phyloP scores from a whole-genome alignment of 176 grass and related monocot genomes.

The Oryza brachyantha region DNA sequence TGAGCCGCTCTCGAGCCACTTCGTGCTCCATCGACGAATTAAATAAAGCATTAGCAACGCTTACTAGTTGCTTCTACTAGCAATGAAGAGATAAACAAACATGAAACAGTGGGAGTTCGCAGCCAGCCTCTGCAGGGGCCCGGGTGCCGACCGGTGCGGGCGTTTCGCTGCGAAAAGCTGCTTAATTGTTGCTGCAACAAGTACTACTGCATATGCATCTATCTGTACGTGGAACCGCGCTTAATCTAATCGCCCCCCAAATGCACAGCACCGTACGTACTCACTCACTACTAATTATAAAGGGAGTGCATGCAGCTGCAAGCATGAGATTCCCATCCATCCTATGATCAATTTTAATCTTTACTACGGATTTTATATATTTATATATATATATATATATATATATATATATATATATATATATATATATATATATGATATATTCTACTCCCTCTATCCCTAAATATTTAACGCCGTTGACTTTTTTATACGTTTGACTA shows the following conservation, averaged over 20 bases:
- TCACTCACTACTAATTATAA: not conserved
- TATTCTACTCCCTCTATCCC: too few relatives aligned
- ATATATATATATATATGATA: too few relatives aligned
- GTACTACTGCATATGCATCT: not conserved
- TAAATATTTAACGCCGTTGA: too few relatives aligned
- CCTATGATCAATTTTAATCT: not conserved
- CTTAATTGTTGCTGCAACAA: not conserved
- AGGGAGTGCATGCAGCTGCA: not conserved
- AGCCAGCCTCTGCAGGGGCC: not conserved
- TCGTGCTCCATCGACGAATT: not conserved
- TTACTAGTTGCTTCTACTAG: not conserved
- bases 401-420: too few relatives aligned
- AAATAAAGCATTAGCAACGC: not conserved
- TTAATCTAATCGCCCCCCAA: not conserved
- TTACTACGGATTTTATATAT: not conserved
- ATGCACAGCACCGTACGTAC: not conserved
- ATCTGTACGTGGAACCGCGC: constrained; percentile 12
- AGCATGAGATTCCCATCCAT: not conserved
- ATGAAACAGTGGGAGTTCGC: not conserved
- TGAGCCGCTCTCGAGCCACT: not conserved
- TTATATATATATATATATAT: too few relatives aligned
- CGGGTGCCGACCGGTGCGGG: not conserved
- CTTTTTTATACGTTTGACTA: too few relatives aligned
- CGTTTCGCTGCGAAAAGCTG: not conserved
- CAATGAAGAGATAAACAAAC: not conserved